These are phyloP conservation scores for Dendrocalamus latiflorus DNA, from an alignment of 202 grass and related monocot species.

Conservation along the genomic window DNA sequence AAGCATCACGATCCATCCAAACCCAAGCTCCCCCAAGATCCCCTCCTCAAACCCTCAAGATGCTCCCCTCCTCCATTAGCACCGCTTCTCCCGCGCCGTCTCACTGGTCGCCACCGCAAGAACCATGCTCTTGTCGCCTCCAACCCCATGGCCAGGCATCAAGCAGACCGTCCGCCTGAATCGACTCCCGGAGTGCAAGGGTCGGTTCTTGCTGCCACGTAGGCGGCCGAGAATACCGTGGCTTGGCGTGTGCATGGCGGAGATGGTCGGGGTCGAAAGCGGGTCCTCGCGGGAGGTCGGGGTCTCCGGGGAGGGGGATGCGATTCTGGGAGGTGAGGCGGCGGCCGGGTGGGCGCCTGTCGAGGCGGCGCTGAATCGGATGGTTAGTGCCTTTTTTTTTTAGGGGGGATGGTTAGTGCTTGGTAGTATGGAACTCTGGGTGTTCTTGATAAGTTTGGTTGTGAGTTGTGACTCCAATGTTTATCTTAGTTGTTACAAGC, in stretches of 20 bases:
- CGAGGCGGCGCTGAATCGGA: too few relatives aligned
- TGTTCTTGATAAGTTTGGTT: background rate
- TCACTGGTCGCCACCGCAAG: too few relatives aligned
- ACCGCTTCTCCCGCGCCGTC: background rate
- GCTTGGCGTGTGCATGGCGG: conserved; percentile 27
- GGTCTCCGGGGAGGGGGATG: conserved; percentile 20
- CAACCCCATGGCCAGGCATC: background rate
- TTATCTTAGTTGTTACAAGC: background rate
- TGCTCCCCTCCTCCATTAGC: background rate
- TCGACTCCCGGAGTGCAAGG: background rate
- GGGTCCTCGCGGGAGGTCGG: background rate
- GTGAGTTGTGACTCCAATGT: background rate
- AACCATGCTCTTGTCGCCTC: conserved; percentile 10
- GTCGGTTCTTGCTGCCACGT: conserved; percentile 9
- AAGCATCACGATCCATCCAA: conserved; percentile 11
- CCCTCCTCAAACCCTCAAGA: conserved; percentile 14
- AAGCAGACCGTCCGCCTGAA: background rate
- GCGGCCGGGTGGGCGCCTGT: background rate
- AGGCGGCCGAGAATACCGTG: background rate
- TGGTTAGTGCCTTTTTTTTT: conserved; percentile 25
- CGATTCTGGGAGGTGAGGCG: background rate
- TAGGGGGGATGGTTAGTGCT: too few relatives aligned
- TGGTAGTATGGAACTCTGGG: background rate
- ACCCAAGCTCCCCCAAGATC: background rate
- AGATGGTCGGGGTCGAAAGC: conserved; percentile 25